Percentiles rank a stretch among this genome's conserved stretches.
Evolutionary conservation across 208 protist species (phyloP).

Genomic region (Porcisia deanei): DNA sequence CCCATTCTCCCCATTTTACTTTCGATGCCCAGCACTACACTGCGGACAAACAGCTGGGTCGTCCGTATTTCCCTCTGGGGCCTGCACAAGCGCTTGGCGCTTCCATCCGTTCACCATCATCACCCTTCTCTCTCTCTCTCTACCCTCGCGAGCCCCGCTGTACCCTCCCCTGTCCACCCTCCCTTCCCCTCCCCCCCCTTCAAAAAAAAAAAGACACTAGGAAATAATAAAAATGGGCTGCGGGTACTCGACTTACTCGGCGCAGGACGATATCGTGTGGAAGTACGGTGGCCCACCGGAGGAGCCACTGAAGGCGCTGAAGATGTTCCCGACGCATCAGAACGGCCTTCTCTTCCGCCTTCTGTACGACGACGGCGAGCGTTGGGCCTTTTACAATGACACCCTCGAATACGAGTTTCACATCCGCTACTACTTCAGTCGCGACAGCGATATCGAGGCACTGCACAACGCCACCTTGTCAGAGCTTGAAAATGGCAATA

Average conservation of each 20-base stretch:
- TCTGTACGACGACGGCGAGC: conserved; percentile 55
- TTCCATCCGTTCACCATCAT: not conserved
- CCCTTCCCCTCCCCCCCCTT: not conserved
- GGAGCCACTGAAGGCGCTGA: conserved; percentile 58
- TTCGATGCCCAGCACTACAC: not conserved
- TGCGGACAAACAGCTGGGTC: not conserved
- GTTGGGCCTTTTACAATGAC: conserved; percentile 81
- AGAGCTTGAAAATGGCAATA: conserved; percentile 58
- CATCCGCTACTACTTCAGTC: conserved; percentile 62
- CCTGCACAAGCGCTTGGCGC: not conserved
- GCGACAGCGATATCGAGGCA: conserved; percentile 56
- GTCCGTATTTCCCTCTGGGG: too few species aligned
- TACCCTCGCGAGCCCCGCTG: not conserved
- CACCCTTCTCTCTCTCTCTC: too few species aligned
- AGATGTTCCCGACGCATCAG: conserved; percentile 67
- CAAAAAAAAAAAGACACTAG: conserved; percentile 1
- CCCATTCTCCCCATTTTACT: not conserved
- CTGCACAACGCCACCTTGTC: conserved; percentile 60
- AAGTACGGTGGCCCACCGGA: conserved; percentile 59
- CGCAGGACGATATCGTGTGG: conserved; percentile 70
- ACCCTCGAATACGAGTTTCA: conserved; percentile 79
- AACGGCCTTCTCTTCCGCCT: conserved; percentile 76
- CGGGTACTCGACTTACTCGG: conserved; percentile 66
- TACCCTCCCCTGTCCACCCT: not conserved
- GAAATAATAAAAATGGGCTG: conserved; percentile 53